Evolutionary conservation across 2,329 filamentous ascomycete genomes (phyloP), one percentile per base, ranked within the genome.

Genomic region (Aspergillus sp.): DNA sequence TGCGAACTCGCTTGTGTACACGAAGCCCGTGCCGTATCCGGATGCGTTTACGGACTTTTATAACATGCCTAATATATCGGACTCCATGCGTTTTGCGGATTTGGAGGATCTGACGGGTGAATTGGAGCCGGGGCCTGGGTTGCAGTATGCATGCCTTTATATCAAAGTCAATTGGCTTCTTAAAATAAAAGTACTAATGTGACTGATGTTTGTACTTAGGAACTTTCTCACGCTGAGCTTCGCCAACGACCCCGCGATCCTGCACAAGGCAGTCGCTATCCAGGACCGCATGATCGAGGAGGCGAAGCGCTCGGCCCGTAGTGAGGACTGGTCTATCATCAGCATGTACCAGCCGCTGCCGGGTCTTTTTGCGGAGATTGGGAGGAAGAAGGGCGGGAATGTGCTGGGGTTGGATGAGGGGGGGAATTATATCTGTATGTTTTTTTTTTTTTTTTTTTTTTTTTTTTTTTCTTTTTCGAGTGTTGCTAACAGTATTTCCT

Each of bases 21-120:
- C 62, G 9, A 54, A 56, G 31, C 60, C 58, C 1, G 52, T 57
- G 8, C 17, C 52, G 6, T 55, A 54, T 27, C 60, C 58, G 2
- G 21, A 27, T 15, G 60, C 60, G 4, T 55, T 62, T 11, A 39
- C 41, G 3, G 47, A 52, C 14, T 61, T 64, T n/a, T 55, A 49
- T 23, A 31, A 17, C 5, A 50, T 62, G 39, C n/a, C 60, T 12
- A 64, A 63, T 51, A 39, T 40, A 15, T 51, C 48, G 7, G 48
- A 51, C 5, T 40, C 35, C 6, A 51, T 39, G 19, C 35, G 35
- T 17, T 39, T 24, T 3, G 31, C 35, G 1, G 48, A 40, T 15
- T 8, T 40, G 12, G 21, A 51, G 35, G 35, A 37, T 21, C 15
- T 51, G 35, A 31, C 35, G 0, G 48, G 48, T 1, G 48, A 51